These are phyloP conservation scores for Debaryomycetaceae sp. DNA, from an alignment of 1,139 yeast species.

Conservation along the genomic window DNA sequence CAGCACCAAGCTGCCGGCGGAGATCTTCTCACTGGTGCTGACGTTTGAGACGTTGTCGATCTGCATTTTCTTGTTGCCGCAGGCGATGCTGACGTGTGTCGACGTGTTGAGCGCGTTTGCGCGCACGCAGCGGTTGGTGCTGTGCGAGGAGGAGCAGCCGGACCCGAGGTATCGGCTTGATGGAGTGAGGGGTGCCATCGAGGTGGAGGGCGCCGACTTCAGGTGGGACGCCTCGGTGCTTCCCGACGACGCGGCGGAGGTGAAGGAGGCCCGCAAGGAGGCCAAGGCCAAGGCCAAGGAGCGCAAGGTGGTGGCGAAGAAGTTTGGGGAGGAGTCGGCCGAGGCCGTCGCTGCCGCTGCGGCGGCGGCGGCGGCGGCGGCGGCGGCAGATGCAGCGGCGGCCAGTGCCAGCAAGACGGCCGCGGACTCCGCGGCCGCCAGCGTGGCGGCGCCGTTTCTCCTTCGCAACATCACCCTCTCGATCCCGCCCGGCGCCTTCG, in stretches of 20 bases:
- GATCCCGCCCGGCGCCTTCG: slow-evolving; percentile 27
- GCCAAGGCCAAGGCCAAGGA: slow-evolving; percentile 1
- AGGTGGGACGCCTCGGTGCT: slow-evolving; percentile 15
- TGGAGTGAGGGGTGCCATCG: slow-evolving; percentile 13
- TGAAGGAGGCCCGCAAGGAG: slow-evolving; percentile 6
- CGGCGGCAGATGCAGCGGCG: not conserved
- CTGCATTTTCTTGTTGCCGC: slow-evolving; percentile 13
- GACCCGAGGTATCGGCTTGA: slow-evolving; percentile 3
- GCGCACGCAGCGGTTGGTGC: slow-evolving; percentile 8
- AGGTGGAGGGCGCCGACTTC: slow-evolving; percentile 18
- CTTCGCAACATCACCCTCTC: slow-evolving; percentile 26
- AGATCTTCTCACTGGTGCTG: slow-evolving; percentile 15
- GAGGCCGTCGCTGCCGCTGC: slow-evolving; percentile 7
- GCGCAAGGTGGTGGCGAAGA: slow-evolving; percentile 7
- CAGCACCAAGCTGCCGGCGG: slow-evolving; percentile 12
- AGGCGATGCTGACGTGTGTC: slow-evolving; percentile 11
- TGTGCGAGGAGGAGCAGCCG: slow-evolving; percentile 5
- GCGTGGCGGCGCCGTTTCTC: too few relatives aligned
- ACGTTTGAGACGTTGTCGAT: slow-evolving; percentile 12
- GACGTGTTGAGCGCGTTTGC: slow-evolving; percentile 13
- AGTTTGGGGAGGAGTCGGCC: slow-evolving; percentile 12
- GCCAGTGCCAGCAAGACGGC: slow-evolving; percentile 1
- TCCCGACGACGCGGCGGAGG: slow-evolving; percentile 9
- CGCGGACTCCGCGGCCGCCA: slow-evolving; percentile 24
- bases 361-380: not conserved